Percentiles rank a stretch among this genome's conserved stretches.
phyloP scores from a whole-genome alignment of 495 filamentous ascomycete genomes.

The Aspergillus homomorphus region DNA sequence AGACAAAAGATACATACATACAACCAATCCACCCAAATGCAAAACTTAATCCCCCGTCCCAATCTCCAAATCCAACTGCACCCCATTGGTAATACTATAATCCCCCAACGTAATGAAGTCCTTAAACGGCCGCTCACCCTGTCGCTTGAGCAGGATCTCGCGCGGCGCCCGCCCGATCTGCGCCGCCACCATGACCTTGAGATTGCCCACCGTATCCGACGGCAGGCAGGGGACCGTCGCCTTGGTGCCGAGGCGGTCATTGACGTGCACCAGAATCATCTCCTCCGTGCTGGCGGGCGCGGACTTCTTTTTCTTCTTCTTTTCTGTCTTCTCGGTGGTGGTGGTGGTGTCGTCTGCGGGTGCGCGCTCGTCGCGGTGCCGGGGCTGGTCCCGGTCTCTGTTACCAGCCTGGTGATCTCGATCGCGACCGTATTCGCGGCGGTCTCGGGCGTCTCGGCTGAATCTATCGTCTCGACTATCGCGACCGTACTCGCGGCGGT shows the following conservation, averaged over 20 bases:
- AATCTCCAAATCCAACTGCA: slow-evolving; percentile 21
- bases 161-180: slow-evolving; percentile 82
- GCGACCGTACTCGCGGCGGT: too few species aligned
- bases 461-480: slow-evolving; percentile 26
- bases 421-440: too few species aligned
- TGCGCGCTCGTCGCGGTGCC: slow-evolving; percentile 29
- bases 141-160: slow-evolving; percentile 86
- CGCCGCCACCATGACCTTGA: slow-evolving; percentile 88
- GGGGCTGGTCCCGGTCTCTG: slow-evolving; percentile 29
- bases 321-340: slow-evolving; percentile 29
- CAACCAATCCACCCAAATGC: background rate
- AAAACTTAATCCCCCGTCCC: slow-evolving; percentile 15
- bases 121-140: slow-evolving; percentile 89
- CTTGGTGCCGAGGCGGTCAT: slow-evolving; percentile 88
- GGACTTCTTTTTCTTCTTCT: slow-evolving; percentile 42
- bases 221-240: slow-evolving; percentile 83
- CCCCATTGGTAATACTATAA: slow-evolving; percentile 62
- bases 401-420: too few species aligned
- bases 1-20: background rate
- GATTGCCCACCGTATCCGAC: slow-evolving; percentile 73
- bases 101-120: slow-evolving; percentile 81
- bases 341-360: background rate
- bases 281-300: slow-evolving; percentile 52
- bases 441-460: slow-evolving; percentile 22
- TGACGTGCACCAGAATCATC: slow-evolving; percentile 90